These are phyloP conservation scores for Pseudocohnilembus persalinus DNA, from an alignment of 169 alveolate species.

Conservation along the genomic window DNA sequence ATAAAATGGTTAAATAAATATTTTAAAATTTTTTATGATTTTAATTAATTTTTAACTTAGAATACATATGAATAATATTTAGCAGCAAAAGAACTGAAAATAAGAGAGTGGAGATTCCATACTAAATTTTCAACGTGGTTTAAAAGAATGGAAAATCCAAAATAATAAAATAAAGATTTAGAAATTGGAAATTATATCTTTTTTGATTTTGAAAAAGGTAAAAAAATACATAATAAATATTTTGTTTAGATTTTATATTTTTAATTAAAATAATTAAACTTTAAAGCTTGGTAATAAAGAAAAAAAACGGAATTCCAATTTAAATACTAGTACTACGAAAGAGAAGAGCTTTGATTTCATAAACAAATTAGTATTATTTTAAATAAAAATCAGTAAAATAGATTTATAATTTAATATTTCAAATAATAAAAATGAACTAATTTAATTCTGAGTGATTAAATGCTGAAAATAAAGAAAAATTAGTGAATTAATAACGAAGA, in stretches of 20 bases:
- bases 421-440: no score
- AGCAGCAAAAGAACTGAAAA: conserved; percentile 20
- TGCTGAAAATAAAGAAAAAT: no score
- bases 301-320: conserved; percentile 19
- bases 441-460: no score
- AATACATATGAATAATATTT: conserved; percentile 17
- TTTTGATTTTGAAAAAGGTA: conserved; percentile 24
- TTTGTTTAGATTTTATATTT: not conserved
- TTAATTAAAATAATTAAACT: no score
- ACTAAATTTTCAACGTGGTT: conserved; percentile 23
- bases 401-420: no score
- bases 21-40: no score
- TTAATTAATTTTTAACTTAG: not conserved
- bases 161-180: not conserved
- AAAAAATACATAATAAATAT: no score
- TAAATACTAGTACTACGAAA: conserved; percentile 15
- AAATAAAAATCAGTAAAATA: no score
- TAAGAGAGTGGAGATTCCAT: conserved; percentile 18
- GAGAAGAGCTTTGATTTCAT: conserved; percentile 1
- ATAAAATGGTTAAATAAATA: no score
- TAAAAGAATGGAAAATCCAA: conserved; percentile 26
- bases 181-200: conserved; percentile 20
- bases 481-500: no score
- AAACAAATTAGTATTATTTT: no score
- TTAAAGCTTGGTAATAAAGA: conserved; percentile 3